Percentiles rank a stretch among this genome's conserved stretches.
phyloP scores from a whole-genome alignment of 2,329 filamentous ascomycete species.

The Aspergillus transmontanensis region DNA sequence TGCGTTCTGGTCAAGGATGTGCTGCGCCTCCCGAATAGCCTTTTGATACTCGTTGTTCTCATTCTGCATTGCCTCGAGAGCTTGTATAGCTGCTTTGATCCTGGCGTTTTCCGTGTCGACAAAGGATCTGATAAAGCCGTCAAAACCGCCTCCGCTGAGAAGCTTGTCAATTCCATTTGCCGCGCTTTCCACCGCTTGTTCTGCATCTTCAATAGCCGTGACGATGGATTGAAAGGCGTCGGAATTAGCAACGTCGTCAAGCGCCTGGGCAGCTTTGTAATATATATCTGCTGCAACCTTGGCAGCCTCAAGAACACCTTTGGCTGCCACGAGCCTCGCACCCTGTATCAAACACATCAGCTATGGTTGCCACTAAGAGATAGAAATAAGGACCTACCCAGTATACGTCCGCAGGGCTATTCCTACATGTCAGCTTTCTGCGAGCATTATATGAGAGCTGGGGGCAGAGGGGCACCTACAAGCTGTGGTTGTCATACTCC shows the following conservation, averaged over 20 bases:
- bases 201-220: neutral
- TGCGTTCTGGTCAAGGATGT: neutral
- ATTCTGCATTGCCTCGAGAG: neutral
- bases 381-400: no score
- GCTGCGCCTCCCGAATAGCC: neutral
- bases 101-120: neutral
- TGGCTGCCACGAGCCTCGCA: no score
- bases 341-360: no score
- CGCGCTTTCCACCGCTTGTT: neutral
- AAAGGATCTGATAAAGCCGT: neutral
- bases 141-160: neutral
- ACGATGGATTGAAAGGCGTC: neutral
- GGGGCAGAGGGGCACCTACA: no score
- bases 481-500: no score
- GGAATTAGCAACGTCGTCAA: neutral
- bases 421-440: no score
- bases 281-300: accelerated
- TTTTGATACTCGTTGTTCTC: neutral
- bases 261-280: neutral
- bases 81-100: neutral
- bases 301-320: neutral
- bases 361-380: no score
- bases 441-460: no score
- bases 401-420: no score
- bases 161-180: neutral